phyloP scores from a whole-genome alignment of 257 asterid species.

The Solanum lycopersicoides region DNA sequence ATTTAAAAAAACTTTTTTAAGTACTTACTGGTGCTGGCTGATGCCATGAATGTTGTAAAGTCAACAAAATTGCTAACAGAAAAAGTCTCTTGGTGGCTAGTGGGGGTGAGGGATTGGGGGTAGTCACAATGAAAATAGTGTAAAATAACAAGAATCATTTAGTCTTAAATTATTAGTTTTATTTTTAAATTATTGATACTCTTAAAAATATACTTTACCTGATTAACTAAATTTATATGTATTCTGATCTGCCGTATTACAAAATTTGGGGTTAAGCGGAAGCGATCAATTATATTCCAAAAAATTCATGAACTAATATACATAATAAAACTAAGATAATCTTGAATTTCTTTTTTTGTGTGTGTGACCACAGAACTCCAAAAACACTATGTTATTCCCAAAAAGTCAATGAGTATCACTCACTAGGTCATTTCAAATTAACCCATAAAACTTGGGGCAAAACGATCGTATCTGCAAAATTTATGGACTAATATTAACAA shows the following conservation, averaged over 20 bases:
- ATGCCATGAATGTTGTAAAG: not conserved
- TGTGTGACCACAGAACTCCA: not conserved
- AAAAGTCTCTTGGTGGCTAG: not conserved
- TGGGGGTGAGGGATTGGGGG: not conserved
- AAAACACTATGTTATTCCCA: not conserved
- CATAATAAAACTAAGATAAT: no score
- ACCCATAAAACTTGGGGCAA: not conserved
- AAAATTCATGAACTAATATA: no score
- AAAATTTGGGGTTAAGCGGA: no score
- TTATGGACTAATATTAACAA: no score
- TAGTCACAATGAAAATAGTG: not conserved
- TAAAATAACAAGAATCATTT: not conserved
- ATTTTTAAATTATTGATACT: no score
- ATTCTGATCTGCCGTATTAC: rapidly evolving
- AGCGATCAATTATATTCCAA: no score
- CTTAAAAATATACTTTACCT: no score
- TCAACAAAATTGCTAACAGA: not conserved
- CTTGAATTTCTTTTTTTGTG: no score
- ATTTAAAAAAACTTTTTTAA: not conserved
- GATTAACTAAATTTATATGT: no score
- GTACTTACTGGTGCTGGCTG: not conserved
- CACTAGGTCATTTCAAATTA: not conserved
- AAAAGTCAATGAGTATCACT: not conserved
- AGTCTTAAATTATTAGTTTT: no score
- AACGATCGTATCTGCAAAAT: no score